Evolutionary conservation across 371 early-diverging fungal species (phyloP).

Genomic region (Zancudomyces culisetae): DNA sequence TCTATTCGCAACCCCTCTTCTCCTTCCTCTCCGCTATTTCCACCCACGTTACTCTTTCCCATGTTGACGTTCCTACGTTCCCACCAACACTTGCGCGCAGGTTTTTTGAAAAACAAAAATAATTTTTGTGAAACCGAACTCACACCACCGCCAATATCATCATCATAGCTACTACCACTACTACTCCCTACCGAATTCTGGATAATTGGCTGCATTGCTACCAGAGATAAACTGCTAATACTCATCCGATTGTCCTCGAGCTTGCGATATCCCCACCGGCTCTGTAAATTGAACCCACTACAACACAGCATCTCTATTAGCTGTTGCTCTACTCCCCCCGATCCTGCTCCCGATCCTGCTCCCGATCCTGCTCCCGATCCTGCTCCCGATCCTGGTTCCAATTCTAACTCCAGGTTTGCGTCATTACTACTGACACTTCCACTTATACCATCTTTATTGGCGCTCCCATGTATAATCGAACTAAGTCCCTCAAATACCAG

Average conservation of each 20-base stretch:
- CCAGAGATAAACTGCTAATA: constrained; percentile 47
- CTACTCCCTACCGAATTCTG: constrained; percentile 12
- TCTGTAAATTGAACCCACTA: constrained; percentile 52
- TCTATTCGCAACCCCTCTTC: constrained; percentile 12
- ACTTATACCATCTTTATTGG: constrained; percentile 12
- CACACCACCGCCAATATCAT: no score
- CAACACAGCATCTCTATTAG: constrained; percentile 73
- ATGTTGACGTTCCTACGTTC: constrained; percentile 50
- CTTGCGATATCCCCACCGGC: constrained; percentile 58
- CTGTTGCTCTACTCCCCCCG: constrained; percentile 61
- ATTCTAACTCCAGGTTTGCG: constrained; percentile 7
- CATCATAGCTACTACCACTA: neutral
- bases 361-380: neutral
- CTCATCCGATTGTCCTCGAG: constrained; percentile 45
- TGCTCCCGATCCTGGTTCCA: no score
- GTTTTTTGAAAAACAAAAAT: constrained; percentile 63
- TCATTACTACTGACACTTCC: neutral
- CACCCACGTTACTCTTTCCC: constrained; percentile 5
- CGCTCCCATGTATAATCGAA: constrained; percentile 25
- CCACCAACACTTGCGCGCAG: constrained; percentile 78
- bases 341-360: constrained; percentile 16
- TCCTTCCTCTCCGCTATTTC: constrained; percentile 19
- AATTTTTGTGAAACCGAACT: constrained; percentile 63
- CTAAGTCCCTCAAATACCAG: constrained; percentile 59
- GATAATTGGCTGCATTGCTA: constrained; percentile 45